Conservation (phyloP, 805 yeast species). For the Metschnikowia cerradonensis region DNA sequence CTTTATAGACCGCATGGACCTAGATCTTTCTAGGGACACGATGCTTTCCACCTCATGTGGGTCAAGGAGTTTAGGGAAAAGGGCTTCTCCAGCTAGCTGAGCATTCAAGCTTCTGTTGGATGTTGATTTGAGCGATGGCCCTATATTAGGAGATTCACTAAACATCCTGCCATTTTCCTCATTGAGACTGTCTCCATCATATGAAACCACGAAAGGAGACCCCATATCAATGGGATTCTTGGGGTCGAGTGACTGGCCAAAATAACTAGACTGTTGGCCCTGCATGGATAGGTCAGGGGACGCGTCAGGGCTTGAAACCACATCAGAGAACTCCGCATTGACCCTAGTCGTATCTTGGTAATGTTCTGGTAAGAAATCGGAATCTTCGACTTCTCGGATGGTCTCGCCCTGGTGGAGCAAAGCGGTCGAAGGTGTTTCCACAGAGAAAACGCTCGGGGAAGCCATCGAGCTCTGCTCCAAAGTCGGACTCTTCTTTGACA, state of each 20-base stretch:
- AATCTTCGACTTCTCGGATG: slow-evolving; percentile 19
- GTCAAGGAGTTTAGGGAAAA: slow-evolving; percentile 68
- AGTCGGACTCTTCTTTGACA: background rate
- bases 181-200: slow-evolving; percentile 6
- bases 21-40: slow-evolving; percentile 63
- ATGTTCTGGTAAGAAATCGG: slow-evolving; percentile 15
- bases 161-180: background rate
- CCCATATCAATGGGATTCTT: slow-evolving; percentile 18
- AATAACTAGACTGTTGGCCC: slow-evolving; percentile 1
- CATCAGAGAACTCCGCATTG: background rate
- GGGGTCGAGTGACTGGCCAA: slow-evolving; percentile 12
- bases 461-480: background rate
- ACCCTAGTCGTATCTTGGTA: slow-evolving; percentile 7
- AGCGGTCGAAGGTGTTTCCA: slow-evolving; percentile 9
- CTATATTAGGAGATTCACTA: background rate
- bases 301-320: background rate
- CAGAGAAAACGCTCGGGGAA: slow-evolving; percentile 6
- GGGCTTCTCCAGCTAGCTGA: slow-evolving; percentile 43
- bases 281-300: background rate
- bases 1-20: slow-evolving; percentile 52
- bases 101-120: slow-evolving; percentile 14
- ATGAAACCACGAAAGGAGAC: slow-evolving; percentile 31
- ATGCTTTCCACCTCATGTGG: slow-evolving; percentile 71
- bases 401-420: slow-evolving; percentile 11
- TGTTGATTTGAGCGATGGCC: background rate